These are phyloP conservation scores for Holtermanniella nyarrowii DNA, from an alignment of 768 basidiomycete species.

Conservation along the genomic window DNA sequence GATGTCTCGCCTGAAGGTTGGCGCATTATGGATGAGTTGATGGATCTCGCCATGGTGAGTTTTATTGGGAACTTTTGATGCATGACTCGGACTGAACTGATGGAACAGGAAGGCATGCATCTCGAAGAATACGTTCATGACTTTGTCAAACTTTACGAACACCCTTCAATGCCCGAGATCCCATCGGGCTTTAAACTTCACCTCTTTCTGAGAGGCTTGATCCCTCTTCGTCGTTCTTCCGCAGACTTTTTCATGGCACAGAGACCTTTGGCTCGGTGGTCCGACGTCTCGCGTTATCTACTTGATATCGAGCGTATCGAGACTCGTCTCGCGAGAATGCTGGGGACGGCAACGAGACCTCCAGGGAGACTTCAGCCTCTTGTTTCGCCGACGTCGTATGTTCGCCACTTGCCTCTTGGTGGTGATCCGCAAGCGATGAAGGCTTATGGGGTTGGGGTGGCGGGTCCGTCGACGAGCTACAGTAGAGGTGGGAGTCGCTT, in stretches of 20 bases:
- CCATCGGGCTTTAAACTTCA: neutral
- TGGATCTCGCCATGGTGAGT: neutral
- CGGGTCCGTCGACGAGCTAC: too few species aligned
- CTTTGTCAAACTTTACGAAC: neutral
- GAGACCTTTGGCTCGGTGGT: neutral
- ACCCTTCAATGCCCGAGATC: neutral
- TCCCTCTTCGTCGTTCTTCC: neutral
- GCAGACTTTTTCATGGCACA: neutral
- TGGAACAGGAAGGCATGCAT: neutral
- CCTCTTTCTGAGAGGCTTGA: neutral
- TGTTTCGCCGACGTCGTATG: too few species aligned
- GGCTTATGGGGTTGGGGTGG: too few species aligned
- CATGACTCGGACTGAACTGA: neutral
- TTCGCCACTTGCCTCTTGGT: too few species aligned
- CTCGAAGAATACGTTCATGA: neutral
- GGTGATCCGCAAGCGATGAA: too few species aligned
- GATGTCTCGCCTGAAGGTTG: too few species aligned
- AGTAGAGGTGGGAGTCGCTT: too few species aligned
- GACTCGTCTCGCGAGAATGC: too few species aligned
- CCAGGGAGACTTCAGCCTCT: too few species aligned
- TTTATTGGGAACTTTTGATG: neutral
- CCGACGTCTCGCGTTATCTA: neutral
- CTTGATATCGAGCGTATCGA: neutral
- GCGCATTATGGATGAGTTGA: too few species aligned
- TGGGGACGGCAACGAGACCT: too few species aligned